Percentiles rank a stretch among this genome's conserved stretches.
Conservation (phyloP, 2,329 filamentous ascomycete genomes). For the Bipolaris sorokiniana region DNA sequence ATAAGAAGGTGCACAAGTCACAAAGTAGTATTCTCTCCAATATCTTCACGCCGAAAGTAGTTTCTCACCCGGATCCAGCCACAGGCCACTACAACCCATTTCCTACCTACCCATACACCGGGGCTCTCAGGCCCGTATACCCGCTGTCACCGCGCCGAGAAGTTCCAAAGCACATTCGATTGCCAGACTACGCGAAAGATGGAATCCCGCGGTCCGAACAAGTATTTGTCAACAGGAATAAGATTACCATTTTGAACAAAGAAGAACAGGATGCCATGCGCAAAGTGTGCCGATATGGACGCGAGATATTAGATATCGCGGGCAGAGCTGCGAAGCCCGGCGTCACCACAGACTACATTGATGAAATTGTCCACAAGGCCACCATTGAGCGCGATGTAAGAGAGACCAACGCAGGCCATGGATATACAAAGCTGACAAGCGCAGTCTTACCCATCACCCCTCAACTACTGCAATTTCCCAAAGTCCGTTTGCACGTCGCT, state of each 20-base stretch:
- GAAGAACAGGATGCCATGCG: conserved; percentile 88
- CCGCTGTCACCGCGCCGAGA: conserved; percentile 48
- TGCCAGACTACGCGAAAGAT: conserved; percentile 86
- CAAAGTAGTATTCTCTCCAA: conserved; percentile 76
- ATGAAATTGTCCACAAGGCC: conserved; percentile 92
- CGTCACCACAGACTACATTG: conserved; percentile 93
- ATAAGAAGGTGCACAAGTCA: conserved; percentile 85
- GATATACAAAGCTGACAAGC: conserved; percentile 20
- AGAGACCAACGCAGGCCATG: conserved; percentile 3
- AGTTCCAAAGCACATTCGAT: conserved; percentile 79
- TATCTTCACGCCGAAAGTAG: conserved; percentile 76
- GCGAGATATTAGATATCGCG: conserved; percentile 92
- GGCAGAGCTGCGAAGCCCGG: conserved; percentile 85
- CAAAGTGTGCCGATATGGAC: conserved; percentile 82
- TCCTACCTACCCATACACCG: conserved; percentile 83
- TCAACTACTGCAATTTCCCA: conserved; percentile 96
- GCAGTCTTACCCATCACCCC: conserved; percentile 89
- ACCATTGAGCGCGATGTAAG: conserved; percentile 90
- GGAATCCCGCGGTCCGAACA: conserved; percentile 74
- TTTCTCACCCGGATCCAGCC: conserved; percentile 90
- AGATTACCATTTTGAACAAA: conserved; percentile 81
- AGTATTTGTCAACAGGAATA: conserved; percentile 72
- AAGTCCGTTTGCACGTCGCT: conserved; percentile 97
- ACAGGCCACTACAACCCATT: conserved; percentile 92
- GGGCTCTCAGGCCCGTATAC: conserved; percentile 83